Conservation (phyloP, 441 rosid species). For the Arabidopsis lyrata region DNA sequence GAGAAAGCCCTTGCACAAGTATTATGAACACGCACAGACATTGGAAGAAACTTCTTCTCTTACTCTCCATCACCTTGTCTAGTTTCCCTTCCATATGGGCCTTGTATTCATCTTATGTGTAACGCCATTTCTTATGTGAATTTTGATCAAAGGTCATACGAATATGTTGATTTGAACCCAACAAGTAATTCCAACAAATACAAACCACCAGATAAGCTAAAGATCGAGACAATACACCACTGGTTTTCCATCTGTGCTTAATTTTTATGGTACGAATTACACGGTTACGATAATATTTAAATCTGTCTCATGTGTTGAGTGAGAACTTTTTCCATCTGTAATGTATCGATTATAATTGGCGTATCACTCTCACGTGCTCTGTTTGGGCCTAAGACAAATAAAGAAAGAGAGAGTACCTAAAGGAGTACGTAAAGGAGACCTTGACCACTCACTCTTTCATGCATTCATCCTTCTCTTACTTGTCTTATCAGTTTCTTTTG, state of each 20-base stretch:
- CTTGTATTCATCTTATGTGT: neutral
- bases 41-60: neutral
- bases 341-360: conserved; percentile 28
- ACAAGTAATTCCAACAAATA: too few species aligned
- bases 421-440: conserved; percentile 21
- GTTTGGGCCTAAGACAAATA: conserved; percentile 4
- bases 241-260: neutral
- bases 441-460: conserved; percentile 29
- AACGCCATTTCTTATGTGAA: neutral
- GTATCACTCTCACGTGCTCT: conserved; percentile 32
- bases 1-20: conserved; percentile 28
- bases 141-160: neutral
- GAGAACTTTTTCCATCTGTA: conserved; percentile 21
- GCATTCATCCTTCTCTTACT: conserved; percentile 25
- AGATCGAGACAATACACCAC: too few species aligned
- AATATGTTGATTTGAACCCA: too few species aligned
- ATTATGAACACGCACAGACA: neutral
- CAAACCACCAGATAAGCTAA: too few species aligned
- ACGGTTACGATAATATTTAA: neutral
- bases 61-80: neutral
- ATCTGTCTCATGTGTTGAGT: conserved; percentile 6
- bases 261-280: neutral
- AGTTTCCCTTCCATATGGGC: neutral
- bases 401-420: conserved; percentile 26
- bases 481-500: conserved; percentile 24